Evolutionary conservation across 106 monocot genomes (phyloP).

Genomic region (Dactylorhiza incarnata): DNA sequence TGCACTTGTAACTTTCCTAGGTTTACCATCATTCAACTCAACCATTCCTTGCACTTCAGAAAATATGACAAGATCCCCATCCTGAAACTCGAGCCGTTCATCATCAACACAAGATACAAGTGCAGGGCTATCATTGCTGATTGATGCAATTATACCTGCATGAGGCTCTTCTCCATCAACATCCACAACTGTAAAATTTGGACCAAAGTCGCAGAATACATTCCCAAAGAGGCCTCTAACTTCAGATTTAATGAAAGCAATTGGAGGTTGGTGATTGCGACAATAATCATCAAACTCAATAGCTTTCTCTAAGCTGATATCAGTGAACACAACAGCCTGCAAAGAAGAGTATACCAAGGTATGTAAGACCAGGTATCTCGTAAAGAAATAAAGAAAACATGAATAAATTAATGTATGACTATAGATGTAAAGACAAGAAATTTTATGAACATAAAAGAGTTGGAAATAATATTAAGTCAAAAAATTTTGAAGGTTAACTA

Average conservation of each 20-base stretch:
- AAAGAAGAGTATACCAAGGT: background rate
- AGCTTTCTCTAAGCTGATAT: constrained; percentile 69
- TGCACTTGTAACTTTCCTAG: constrained; percentile 64
- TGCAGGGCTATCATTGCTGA: constrained; percentile 72
- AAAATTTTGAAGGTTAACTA: background rate
- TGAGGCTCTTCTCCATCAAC: constrained; percentile 94
- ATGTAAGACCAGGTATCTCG: background rate
- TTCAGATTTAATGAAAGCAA: constrained; percentile 85
- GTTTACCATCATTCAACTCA: constrained; percentile 87
- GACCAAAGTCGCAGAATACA: constrained; percentile 91
- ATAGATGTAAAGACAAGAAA: background rate
- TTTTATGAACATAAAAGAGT: background rate
- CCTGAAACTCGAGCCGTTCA: constrained; percentile 87
- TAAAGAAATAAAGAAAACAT: background rate
- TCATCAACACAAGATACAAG: constrained; percentile 79
- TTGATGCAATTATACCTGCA: constrained; percentile 79
- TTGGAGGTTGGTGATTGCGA: constrained; percentile 73
- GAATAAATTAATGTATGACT: background rate
- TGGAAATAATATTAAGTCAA: background rate
- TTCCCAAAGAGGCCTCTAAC: constrained; percentile 90
- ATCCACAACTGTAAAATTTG: constrained; percentile 83
- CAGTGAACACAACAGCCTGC: constrained; percentile 94
- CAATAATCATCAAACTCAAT: constrained; percentile 78
- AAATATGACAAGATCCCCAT: constrained; percentile 86
- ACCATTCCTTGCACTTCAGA: constrained; percentile 87